Evolutionary conservation across 164 flowering plant species (phyloP), one percentile per base, ranked within the genome.

Genomic region (Magnolia sinica): DNA sequence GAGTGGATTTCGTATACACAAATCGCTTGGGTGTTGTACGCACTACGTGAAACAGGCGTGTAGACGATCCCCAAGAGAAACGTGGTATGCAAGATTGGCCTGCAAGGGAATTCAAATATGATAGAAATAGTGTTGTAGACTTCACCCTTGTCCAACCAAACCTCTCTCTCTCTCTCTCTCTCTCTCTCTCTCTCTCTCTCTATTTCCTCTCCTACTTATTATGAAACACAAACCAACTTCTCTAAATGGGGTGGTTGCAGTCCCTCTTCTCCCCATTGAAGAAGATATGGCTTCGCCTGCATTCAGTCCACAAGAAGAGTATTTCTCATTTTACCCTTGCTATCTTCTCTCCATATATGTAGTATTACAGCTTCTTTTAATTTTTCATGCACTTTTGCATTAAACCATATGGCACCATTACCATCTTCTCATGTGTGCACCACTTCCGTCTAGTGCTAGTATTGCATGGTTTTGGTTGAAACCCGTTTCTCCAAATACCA

Each of bases 161-260:
- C 50, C 27, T 20, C 50, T 73, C 37, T 64, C 68, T 24, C 75
- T 29, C 75, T 37, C 67, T 74, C 74, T n/a, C 70, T 22, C 72
- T 49, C 70, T 74, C 68, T 9, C 68, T 52, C 37, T 9, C 22
- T 22, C 45, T 75, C 8, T 19, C 73, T 45, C 76, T 61, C 64
- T 74, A 78, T 83, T 72, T 83, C 80, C 74, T 82, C 75, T 79
- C 75, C 77, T 79, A 82, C 83, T 84, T 79, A 82, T 79, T 75
- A 81, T 65, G 79, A 81, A 64, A 71, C 18, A 66, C 82, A 72
- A 52, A 80, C 76, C 77, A 73, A 73, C 70, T 78, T 76, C 74
- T 75, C 74, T 78, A 77, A 73, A 90, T 90, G 93, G 86, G 89
- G 81, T 88, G 88, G 91, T 83, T 87, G n/a, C 89, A 78, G 29